A percentile compares a stretch with the other conserved stretches of the same genome.
These are phyloP conservation scores for Trypanosoma grayi DNA, from an alignment of 208 protist genomes.

Conservation along the genomic window DNA sequence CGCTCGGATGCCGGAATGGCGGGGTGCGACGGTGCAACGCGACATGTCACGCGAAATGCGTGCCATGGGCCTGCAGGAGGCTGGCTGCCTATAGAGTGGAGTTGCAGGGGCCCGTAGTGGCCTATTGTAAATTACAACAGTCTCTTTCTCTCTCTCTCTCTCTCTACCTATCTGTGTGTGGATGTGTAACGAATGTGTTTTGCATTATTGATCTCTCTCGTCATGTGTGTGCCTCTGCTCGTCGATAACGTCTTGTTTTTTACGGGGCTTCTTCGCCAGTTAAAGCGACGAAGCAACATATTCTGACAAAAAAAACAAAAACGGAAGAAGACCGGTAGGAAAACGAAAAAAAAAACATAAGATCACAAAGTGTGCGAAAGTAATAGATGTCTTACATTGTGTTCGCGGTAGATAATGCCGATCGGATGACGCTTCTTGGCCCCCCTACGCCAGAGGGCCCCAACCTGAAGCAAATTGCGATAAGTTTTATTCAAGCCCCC, in stretches of 20 bases:
- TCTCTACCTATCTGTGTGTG: too few species aligned
- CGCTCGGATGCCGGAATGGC: background rate
- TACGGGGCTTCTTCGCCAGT: too few species aligned
- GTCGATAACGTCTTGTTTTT: too few species aligned
- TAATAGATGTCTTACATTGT: constrained; percentile 63
- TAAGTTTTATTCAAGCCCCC: constrained; percentile 86
- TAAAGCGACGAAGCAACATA: constrained; percentile 7
- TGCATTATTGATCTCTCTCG: too few species aligned
- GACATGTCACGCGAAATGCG: constrained; percentile 38
- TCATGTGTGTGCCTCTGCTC: too few species aligned
- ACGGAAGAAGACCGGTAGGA: background rate
- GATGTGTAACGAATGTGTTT: too few species aligned
- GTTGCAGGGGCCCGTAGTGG: background rate
- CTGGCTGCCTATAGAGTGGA: constrained; percentile 8
- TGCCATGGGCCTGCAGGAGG: constrained; percentile 17
- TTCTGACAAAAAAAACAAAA: constrained; percentile 2
- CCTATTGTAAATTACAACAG: background rate
- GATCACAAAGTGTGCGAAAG: background rate
- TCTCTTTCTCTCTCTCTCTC: too few species aligned
- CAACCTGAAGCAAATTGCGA: constrained; percentile 68
- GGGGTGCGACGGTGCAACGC: background rate
- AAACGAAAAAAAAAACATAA: background rate
- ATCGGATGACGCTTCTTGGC: constrained; percentile 76
- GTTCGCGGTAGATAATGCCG: constrained; percentile 81
- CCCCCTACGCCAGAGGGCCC: constrained; percentile 49